Percentiles rank a stretch among this genome's conserved stretches.
Evolutionary conservation across 352 stramenopile species (phyloP).

Genomic region (Phytophthora pistaciae): DNA sequence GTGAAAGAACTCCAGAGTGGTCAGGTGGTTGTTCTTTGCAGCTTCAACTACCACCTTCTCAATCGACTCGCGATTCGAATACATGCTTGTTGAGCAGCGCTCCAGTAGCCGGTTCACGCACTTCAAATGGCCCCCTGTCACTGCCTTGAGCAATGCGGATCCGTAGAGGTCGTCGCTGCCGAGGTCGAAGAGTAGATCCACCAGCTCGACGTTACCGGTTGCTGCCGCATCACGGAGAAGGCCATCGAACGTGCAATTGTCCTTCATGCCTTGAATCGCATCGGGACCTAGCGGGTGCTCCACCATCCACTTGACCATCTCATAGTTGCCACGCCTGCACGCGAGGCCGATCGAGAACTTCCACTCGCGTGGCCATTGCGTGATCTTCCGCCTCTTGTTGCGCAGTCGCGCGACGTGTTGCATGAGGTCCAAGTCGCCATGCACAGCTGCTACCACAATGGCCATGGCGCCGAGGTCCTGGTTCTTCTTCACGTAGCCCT

Average conservation of each 20-base stretch:
- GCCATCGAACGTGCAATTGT: background rate
- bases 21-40: background rate
- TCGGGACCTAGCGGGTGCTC: background rate
- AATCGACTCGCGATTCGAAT: background rate
- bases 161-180: background rate
- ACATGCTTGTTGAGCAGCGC: background rate
- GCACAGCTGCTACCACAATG: background rate
- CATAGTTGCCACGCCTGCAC: background rate
- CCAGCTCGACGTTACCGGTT: background rate
- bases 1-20: background rate
- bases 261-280: background rate
- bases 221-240: background rate
- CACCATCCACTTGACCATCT: constrained; percentile 1
- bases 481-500: background rate
- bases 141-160: background rate
- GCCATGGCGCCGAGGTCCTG: background rate
- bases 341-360: background rate
- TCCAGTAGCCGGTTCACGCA: background rate
- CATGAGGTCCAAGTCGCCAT: background rate
- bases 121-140: background rate
- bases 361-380: background rate
- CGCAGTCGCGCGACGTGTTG: background rate
- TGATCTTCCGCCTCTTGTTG: background rate
- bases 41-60: background rate
- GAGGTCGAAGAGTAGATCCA: background rate